Evolutionary conservation across 139 green algal genomes (phyloP), one percentile per base, ranked within the genome.

Genomic region (Auxenochlorella pyrenoidosa): DNA sequence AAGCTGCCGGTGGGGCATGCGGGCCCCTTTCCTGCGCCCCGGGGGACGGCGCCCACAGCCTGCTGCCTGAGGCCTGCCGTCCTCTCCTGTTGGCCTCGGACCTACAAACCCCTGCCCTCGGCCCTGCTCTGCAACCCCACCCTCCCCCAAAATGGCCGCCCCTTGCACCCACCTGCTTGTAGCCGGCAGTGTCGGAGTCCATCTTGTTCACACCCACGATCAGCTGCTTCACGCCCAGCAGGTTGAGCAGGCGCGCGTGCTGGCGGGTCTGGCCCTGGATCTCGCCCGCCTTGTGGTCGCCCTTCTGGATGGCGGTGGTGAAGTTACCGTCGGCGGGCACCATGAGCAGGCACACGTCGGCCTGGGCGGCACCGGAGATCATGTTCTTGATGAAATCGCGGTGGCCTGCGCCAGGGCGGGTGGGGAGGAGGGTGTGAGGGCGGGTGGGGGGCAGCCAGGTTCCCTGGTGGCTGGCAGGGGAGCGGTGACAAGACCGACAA

Each of bases 371-470:
- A 87, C 97, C 98, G 82, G 97, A 98, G 93, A 99, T 99, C 98
- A 99, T 99, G 95, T 99, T 99, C 97, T 99, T 99, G 93, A 99
- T 99, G 95, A 99, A 99, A 92, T 99, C 98, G 71, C 97, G 91
- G 93, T 99, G 97, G 88, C 97, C 96, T 95, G 90, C 40, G 59
- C 51, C 44, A 0, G 34, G 22, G 47, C 16, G 24, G 16, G 24
- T 78, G 41, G n/a, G 77, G 28, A 32, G 22, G 15, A 15, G 36
- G 19, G 38, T 54, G 38, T 21, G 38, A 34, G 72, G 75, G 40
- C 3, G 28, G 24, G 63, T 30, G 38, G 38, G 3, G 22, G 24
- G 71, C 71, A 76, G 70, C 47, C 8, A 18, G 47, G 47, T 12
- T 58, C 8, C 47, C 12, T 6, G 47, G 6, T 58, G 47, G 47